Evolutionary conservation across 2,329 filamentous ascomycete species (phyloP), one percentile per base, ranked within the genome.

Genomic region (Arthroderma uncinatum): DNA sequence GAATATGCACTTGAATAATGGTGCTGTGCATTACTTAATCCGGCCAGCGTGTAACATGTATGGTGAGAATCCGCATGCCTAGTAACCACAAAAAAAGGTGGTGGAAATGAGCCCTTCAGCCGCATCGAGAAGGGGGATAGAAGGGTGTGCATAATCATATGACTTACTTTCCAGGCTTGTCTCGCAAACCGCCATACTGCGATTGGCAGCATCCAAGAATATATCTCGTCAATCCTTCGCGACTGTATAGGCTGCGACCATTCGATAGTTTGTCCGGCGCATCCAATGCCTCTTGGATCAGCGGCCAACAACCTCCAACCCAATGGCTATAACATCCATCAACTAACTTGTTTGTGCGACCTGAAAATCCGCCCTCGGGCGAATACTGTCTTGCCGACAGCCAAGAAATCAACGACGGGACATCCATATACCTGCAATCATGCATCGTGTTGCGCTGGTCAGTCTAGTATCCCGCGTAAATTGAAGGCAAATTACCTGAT

Each of bases 311-410:
- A 56, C 87, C 87, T 56, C 93, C 93, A 34, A 95, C 86, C 93
- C 93, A 98, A 73, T 96, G 92, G 69, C 89, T 95, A 75, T 98
- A 98, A 74, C 93, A 98, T 48, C 92, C 93, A 71, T 98, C 93
- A 33, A 97, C 93, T 33, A 98, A 80, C 75, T 98, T 98, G 78
- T 97, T 97, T 28, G 92, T 95, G 64, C 93, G 86, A 60, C 93
- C 93, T 40, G 89, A 87, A 68, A 95, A 91, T 36, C 93, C 93
- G 62, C 91, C 91, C 71, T 97, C 93, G 2, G 92, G 93, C 30
- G 84, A 83, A 70, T 92, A 87, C 71, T 98, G 93, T 59, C 90
- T 85, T 47, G 88, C 84, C 6, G 89, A 92, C 39, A 98, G 81
- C 90, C 93, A 98, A 59, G 85, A 83, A 52, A 93, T 79, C 56